These are phyloP conservation scores for Cordyceps farinosa DNA, from an alignment of 2,329 filamentous ascomycete species.

Conservation along the genomic window DNA sequence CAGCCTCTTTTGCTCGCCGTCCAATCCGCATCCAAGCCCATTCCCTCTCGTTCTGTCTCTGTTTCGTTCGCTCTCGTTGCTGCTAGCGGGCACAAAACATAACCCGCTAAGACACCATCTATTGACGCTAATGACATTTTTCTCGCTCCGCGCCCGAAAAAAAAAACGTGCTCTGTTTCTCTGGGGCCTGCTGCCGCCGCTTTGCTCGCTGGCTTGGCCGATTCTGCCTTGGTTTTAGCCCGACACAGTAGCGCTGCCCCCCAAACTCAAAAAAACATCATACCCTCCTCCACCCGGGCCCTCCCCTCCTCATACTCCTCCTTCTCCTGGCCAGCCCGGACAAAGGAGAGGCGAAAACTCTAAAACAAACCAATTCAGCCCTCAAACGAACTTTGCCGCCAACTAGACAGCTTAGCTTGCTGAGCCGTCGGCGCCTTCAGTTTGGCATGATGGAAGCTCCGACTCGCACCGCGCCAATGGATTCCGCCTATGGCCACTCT, in stretches of 20 bases:
- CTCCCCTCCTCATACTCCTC: background rate
- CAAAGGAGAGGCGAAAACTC: conserved; percentile 1
- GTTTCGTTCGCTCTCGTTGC: background rate
- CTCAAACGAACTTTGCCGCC: conserved; percentile 6
- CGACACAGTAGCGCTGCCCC: conserved; percentile 4
- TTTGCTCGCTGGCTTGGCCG: background rate
- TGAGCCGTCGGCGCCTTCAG: background rate
- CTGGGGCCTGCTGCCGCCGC: background rate
- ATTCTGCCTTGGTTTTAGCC: conserved; percentile 16
- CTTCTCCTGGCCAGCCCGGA: background rate
- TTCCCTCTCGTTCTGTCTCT: background rate
- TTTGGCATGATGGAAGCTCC: conserved; percentile 14
- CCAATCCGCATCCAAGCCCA: background rate
- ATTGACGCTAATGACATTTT: background rate
- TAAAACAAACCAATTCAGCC: background rate
- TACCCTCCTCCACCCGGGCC: conserved; percentile 2
- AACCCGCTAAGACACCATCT: background rate
- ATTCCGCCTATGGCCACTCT: conserved; percentile 48
- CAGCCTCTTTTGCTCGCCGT: background rate
- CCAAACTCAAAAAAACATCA: conserved; percentile 16
- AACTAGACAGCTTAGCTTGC: background rate
- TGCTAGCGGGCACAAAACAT: background rate
- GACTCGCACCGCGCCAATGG: conserved; percentile 30
- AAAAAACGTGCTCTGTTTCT: background rate
- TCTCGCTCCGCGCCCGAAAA: background rate